phyloP scores from a whole-genome alignment of 805 yeast species.

The Teunomyces atbi region DNA sequence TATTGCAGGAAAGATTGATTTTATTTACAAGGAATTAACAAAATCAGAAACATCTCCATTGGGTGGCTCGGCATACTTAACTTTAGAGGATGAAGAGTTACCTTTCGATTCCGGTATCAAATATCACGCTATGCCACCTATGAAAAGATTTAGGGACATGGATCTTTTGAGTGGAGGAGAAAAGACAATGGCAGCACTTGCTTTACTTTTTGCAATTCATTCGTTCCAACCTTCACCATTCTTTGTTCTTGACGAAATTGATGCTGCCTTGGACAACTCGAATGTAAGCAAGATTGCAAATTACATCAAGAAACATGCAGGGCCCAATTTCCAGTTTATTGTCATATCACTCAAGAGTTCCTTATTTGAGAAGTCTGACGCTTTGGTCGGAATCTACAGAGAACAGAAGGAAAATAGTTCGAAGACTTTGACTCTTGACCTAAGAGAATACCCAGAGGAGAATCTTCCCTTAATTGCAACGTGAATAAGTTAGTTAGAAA shows the following conservation, averaged over 20 bases:
- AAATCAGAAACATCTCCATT: conserved; percentile 65
- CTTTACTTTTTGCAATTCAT: conserved; percentile 86
- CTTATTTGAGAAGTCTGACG: conserved; percentile 83
- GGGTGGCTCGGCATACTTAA: conserved; percentile 92
- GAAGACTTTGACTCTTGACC: conserved; percentile 68
- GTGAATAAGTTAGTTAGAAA: background rate
- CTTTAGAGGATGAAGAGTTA: conserved; percentile 84
- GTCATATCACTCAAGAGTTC: conserved; percentile 89
- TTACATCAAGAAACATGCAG: conserved; percentile 72
- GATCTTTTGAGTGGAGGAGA: conserved; percentile 95
- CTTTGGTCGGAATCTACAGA: conserved; percentile 89
- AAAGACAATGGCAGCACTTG: conserved; percentile 93
- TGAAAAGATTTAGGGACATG: conserved; percentile 90
- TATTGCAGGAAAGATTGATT: conserved; percentile 68
- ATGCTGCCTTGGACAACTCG: conserved; percentile 91
- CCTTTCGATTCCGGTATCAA: conserved; percentile 82
- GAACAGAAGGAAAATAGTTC: conserved; percentile 75
- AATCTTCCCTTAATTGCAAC: conserved; percentile 7
- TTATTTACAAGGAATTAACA: conserved; percentile 83
- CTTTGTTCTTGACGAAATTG: conserved; percentile 95
- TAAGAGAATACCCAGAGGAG: conserved; percentile 56
- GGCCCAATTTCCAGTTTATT: conserved; percentile 82
- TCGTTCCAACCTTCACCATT: conserved; percentile 92
- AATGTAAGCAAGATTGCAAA: conserved; percentile 87
- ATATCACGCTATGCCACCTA: conserved; percentile 95